A percentile compares a stretch with the other conserved stretches of the same genome.
phyloP scores from a whole-genome alignment of 805 yeast genomes.

The Isabelozyma pseudorhagii region DNA sequence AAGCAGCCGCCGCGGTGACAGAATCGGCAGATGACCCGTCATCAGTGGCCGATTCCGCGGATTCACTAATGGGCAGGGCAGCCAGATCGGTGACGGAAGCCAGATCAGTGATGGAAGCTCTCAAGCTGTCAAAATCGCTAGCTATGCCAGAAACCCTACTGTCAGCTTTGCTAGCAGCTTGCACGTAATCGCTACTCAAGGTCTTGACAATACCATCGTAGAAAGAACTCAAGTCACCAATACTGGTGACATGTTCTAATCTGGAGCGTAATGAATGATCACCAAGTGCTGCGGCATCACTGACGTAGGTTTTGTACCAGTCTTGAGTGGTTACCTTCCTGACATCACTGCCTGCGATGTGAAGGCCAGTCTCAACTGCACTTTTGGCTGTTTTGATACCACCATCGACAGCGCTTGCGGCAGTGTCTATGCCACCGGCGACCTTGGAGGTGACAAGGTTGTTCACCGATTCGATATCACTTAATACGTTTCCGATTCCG shows the following conservation, averaged over 20 bases:
- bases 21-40: constrained; percentile 6
- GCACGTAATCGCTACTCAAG: not conserved
- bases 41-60: not conserved
- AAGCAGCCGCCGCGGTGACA: constrained; percentile 12
- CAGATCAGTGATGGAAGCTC: not conserved
- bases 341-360: not conserved
- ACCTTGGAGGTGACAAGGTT: not conserved
- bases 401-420: not conserved
- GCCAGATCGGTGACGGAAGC: not conserved
- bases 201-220: not conserved
- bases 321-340: not conserved
- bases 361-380: not conserved
- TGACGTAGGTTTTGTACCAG: not conserved
- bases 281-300: not conserved
- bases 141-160: not conserved
- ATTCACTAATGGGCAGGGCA: not conserved
- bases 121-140: not conserved
- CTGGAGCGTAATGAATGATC: not conserved
- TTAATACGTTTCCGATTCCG: not conserved
- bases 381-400: not conserved
- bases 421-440: not conserved
- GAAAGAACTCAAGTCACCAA: not conserved
- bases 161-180: not conserved
- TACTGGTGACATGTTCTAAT: not conserved
- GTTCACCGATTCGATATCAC: not conserved